These are phyloP conservation scores for Fusarium sublunatum DNA, from an alignment of 2,329 filamentous ascomycete genomes.

Conservation along the genomic window DNA sequence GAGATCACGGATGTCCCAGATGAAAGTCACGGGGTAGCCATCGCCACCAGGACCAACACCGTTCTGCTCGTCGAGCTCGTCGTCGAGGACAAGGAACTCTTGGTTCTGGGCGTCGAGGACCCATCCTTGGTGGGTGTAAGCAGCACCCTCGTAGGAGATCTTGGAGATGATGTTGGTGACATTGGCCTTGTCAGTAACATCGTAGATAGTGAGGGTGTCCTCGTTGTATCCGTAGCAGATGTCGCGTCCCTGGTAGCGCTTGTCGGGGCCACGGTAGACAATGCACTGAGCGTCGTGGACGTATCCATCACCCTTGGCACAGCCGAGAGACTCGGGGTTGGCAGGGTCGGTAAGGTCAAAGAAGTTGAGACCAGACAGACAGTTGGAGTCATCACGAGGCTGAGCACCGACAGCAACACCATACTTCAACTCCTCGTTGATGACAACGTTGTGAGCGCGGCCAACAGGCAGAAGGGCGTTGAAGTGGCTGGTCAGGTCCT, in stretches of 20 bases:
- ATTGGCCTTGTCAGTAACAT: conserved; percentile 61
- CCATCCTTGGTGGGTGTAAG: conserved; percentile 70
- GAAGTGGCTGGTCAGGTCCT: conserved; percentile 53
- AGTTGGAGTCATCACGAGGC: conserved; percentile 54
- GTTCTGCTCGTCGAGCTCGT: conserved; percentile 63
- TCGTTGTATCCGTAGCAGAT: conserved; percentile 69
- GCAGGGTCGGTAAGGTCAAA: conserved; percentile 66
- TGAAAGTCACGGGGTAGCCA: conserved; percentile 61
- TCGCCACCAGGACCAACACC: conserved; percentile 54
- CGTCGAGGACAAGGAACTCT: conserved; percentile 62
- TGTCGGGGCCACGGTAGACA: conserved; percentile 64
- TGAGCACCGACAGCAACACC: conserved; percentile 58
- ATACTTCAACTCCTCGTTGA: conserved; percentile 60
- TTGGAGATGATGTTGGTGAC: conserved; percentile 60
- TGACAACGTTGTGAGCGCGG: conserved; percentile 64
- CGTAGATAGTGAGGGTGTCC: conserved; percentile 64
- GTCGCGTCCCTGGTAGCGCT: conserved; percentile 59
- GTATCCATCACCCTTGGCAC: conserved; percentile 65
- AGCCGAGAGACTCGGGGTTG: conserved; percentile 65
- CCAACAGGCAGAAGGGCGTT: conserved; percentile 51
- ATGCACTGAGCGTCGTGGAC: conserved; percentile 71
- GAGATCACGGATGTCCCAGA: conserved; percentile 61
- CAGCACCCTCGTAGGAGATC: conserved; percentile 66
- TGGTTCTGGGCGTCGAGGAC: conserved; percentile 59
- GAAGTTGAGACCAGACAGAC: conserved; percentile 65